Base-by-base conservation (phyloP, 1,284 basidiomycete species). In the Puccinia sorghi region DNA sequence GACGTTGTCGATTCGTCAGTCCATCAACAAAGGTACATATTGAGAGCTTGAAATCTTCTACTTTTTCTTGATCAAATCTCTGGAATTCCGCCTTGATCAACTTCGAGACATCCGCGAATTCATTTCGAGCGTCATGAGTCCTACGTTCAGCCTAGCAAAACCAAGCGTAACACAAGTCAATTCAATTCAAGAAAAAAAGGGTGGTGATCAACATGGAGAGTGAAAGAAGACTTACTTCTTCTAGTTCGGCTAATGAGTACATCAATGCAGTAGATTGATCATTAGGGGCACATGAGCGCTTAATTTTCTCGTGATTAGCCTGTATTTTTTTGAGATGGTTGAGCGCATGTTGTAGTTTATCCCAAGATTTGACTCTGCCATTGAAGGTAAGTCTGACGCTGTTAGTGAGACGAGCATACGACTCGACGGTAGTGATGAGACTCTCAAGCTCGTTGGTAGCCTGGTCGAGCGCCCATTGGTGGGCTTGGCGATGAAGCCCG, bases 11-110 rank as follows among this genome's bases (percentile, higher is more conserved):
- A 37, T 87, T 84, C 69, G 94, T 90, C 90, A 94, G 91, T 12
- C 91, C 91, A 70, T 91, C 90, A 79, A 95, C 85, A 85, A 93
- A 94, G 1, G 87, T 87, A 82, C 91, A 91, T 79, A 96, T 84
- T 1, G 90, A 88, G 46, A 87, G 86, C 84, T 93, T 93, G 84
- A 96, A 93, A 83, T 96, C 93, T 64, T 93, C 90, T 41, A 98
- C 89, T 61, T 94, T 89, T 85, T 97, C 95, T 83, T 90, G 88
- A 85, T 99, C 96, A 83, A 99, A 97, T 46, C 94, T 87, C n/a
- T 90, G 90, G 82, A 97, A 90, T 86, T 99, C 97, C 4, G 88
- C 86, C 85, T 98, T 98, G 83, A 94, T 91, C 37, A 97, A 86
- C 81, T 90, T 90, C 39, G 93, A 92, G 7, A 92, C 91, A 41